phyloP scores from a whole-genome alignment of 2,329 filamentous ascomycete species.

The Colletotrichum nymphaeae region DNA sequence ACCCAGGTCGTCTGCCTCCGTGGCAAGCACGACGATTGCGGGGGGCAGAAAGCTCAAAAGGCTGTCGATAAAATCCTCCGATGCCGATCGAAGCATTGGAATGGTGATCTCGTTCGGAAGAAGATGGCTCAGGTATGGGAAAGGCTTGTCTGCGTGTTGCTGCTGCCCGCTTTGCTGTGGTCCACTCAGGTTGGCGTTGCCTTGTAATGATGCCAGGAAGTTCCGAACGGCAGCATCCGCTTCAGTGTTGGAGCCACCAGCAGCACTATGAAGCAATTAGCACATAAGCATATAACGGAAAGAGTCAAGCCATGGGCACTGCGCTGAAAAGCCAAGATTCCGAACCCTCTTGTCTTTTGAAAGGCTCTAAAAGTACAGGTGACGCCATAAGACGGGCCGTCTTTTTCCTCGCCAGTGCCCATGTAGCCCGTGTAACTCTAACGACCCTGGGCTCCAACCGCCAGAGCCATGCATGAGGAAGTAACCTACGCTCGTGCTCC shows the following conservation, averaged over 20 bases:
- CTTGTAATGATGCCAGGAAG: constrained; percentile 85
- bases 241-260: constrained; percentile 64
- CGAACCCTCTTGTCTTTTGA: constrained; percentile 35
- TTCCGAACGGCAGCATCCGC: constrained; percentile 85
- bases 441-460: constrained; percentile 22
- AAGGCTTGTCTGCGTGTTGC: constrained; percentile 66
- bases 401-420: constrained; percentile 18
- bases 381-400: constrained; percentile 25
- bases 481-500: constrained; percentile 98
- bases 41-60: constrained; percentile 85
- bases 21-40: constrained; percentile 79
- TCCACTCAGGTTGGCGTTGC: constrained; percentile 56
- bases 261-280: constrained; percentile 32
- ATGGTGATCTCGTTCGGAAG: constrained; percentile 83
- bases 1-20: constrained; percentile 67
- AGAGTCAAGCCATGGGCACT: constrained; percentile 23
- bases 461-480: constrained; percentile 29
- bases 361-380: constrained; percentile 43
- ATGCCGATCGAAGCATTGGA: constrained; percentile 75
- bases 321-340: constrained; percentile 26
- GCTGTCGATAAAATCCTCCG: constrained; percentile 75
- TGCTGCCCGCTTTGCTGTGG: constrained; percentile 43
- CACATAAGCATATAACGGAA: constrained; percentile 13
- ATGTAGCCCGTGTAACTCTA: constrained; percentile 19
- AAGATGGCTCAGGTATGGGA: constrained; percentile 88